Percentiles rank a stretch among this genome's conserved stretches.
phyloP scores from a whole-genome alignment of 1,139 yeast genomes.

The Taphrina populina region DNA sequence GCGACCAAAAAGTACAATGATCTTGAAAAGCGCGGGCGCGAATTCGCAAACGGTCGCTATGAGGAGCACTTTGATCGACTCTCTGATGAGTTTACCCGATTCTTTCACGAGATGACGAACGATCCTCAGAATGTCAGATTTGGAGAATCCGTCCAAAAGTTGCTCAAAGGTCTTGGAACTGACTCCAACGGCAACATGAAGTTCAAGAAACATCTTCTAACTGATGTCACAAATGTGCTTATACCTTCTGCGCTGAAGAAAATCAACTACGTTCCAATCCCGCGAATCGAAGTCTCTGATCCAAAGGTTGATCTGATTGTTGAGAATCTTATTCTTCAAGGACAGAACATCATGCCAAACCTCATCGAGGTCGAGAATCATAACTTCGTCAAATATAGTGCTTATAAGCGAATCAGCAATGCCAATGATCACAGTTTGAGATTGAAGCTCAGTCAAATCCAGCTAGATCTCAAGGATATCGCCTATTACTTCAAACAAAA shows the following conservation, averaged over 20 bases:
- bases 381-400: conserved; percentile 38
- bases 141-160: conserved; percentile 34
- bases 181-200: conserved; percentile 35
- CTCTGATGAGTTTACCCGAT: conserved; percentile 34
- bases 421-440: conserved; percentile 33
- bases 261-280: conserved; percentile 39
- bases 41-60: conserved; percentile 36
- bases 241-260: conserved; percentile 37
- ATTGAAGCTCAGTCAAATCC: conserved; percentile 38
- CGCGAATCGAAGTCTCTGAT: conserved; percentile 39
- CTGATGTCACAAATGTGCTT: conserved; percentile 37
- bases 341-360: conserved; percentile 39
- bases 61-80: conserved; percentile 37
- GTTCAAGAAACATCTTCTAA: conserved; percentile 35
- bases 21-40: conserved; percentile 36
- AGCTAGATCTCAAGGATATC: conserved; percentile 39
- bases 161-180: conserved; percentile 37
- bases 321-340: conserved; percentile 39
- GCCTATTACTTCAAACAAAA: conserved; percentile 39
- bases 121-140: conserved; percentile 37
- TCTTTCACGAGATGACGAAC: conserved; percentile 35
- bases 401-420: conserved; percentile 34
- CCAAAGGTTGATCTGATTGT: conserved; percentile 39
- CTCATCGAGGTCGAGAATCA: conserved; percentile 38
- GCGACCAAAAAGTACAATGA: conserved; percentile 35